Base-by-base conservation (phyloP, 495 filamentous ascomycete species). In the Xylaria flabelliformis region DNA sequence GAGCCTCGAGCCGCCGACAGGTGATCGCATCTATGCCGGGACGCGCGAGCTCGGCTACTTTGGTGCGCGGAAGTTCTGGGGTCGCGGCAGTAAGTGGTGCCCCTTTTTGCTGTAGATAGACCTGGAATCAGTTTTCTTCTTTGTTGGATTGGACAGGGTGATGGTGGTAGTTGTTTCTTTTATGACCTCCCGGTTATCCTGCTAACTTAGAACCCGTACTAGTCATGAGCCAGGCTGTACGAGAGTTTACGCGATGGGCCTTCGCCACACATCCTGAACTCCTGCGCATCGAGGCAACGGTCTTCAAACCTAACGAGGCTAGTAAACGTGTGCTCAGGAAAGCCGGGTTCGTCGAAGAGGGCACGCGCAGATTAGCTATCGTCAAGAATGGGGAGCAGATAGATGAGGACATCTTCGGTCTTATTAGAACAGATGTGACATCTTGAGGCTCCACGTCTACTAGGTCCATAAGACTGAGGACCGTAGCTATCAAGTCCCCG, bases 31-130 rank as follows among this genome's bases (percentile, higher is more conserved):
- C 55, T 75, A 70, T 69, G 72, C 74, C 26, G 72, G 76, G 21
- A 80, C 74, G 26, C 73, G 77, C 56, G 79, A 83, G 74, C 7
- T 85, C 7, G 83, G 83, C 8, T 85, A 84, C 75, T 84, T 78
- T 76, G 39, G 80, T 10, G 77, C 70, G n/a, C 75, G 70, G 70
- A 65, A 74, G 3, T 71, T 73, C 55, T 83, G 83, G 83, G 83
- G 84, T 0, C 75, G 72, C 19, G 82, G 84, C 0, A 39, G 69
- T 71, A 71, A 64, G 69, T 71, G 24, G 17, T 36, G 6, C 1
- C 6, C 36, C 6, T 8, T 39, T 39, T 8, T 39, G 36, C 36
- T 39, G 8, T 39, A 39, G 6, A 39, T 39, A 39, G 36, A 36
- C 34, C 4, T 7, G 6, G 34, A 36, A 2, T 36, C 6, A 3